A percentile compares a stretch with the other conserved stretches of the same genome.
Conservation (phyloP, 2,329 filamentous ascomycete species). For the Leptographium lundbergii region DNA sequence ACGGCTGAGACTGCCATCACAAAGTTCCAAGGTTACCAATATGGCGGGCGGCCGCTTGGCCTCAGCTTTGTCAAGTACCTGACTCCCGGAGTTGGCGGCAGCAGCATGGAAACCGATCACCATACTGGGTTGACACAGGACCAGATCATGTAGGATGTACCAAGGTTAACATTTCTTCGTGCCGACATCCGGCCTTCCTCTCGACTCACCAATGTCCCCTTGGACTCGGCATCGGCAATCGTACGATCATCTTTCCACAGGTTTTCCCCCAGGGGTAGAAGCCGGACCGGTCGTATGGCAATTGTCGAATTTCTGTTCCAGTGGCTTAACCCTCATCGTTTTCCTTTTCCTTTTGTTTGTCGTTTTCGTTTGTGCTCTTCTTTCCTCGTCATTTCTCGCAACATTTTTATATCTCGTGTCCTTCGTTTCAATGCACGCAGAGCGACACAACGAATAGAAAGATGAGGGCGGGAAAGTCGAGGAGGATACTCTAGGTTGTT, state of each 20-base stretch:
- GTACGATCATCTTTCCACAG: not conserved
- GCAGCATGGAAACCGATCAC: constrained; percentile 75
- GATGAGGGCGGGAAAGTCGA: not conserved
- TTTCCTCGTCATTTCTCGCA: not conserved
- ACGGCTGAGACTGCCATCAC: constrained; percentile 89
- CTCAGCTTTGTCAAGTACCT: constrained; percentile 91
- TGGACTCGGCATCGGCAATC: not conserved
- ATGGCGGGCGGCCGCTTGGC: constrained; percentile 86
- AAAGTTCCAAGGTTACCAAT: constrained; percentile 97
- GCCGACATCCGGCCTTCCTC: not conserved
- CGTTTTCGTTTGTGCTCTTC: not conserved
- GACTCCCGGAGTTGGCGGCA: constrained; percentile 47
- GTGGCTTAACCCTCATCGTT: not conserved
- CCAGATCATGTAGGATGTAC: constrained; percentile 70
- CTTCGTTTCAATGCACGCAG: not conserved
- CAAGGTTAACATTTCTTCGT: not conserved
- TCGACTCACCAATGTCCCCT: not conserved
- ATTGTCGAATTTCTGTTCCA: constrained; percentile 8
- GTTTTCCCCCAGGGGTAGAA: not conserved
- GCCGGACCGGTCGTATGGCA: not conserved
- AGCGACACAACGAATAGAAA: not conserved
- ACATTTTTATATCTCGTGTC: not conserved
- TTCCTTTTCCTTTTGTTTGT: not conserved
- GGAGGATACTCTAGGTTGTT: not conserved
- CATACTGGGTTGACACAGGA: constrained; percentile 78